Percentiles rank a stretch among this genome's conserved stretches.
These are phyloP conservation scores for Candida mesenterica DNA, from an alignment of 1,139 yeast species.

Conservation along the genomic window DNA sequence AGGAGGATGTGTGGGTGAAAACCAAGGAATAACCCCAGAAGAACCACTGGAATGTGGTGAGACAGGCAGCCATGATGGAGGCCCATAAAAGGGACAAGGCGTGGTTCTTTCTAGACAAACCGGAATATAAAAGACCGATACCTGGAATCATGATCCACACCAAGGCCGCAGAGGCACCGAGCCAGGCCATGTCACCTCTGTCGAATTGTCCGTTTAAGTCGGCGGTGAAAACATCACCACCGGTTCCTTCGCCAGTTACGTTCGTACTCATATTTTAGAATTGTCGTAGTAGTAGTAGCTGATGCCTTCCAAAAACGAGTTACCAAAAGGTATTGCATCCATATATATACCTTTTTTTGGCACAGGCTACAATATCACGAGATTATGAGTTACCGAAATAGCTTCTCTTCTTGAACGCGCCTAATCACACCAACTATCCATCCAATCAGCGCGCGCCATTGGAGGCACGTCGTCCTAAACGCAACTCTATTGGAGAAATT, in stretches of 20 bases:
- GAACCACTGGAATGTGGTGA: slow-evolving; percentile 91
- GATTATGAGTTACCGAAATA: not conserved
- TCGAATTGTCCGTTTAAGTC: slow-evolving; percentile 76
- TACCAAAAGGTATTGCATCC: not conserved
- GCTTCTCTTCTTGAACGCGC: not conserved
- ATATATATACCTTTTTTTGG: not conserved
- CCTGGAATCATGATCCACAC: slow-evolving; percentile 98
- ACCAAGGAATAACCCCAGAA: slow-evolving; percentile 95
- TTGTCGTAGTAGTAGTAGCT: not conserved
- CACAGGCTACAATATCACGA: not conserved
- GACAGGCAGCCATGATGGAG: slow-evolving; percentile 81
- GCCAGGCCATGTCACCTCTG: slow-evolving; percentile 84
- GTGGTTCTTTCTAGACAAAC: slow-evolving; percentile 88
- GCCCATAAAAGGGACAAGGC: slow-evolving; percentile 92
- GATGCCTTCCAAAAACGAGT: not conserved
- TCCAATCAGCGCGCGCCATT: slow-evolving; percentile 9
- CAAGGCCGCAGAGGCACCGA: slow-evolving; percentile 68
- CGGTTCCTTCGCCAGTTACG: slow-evolving; percentile 61
- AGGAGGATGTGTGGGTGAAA: slow-evolving; percentile 67
- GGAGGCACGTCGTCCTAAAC: not conserved
- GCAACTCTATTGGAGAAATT: not conserved
- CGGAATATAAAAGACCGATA: slow-evolving; percentile 85
- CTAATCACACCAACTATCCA: slow-evolving; percentile 1
- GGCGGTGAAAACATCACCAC: slow-evolving; percentile 73
- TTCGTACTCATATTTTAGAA: slow-evolving; percentile 12